Evolutionary conservation across 306 rosid species (phyloP).

Genomic region (Potentilla sterilis): DNA sequence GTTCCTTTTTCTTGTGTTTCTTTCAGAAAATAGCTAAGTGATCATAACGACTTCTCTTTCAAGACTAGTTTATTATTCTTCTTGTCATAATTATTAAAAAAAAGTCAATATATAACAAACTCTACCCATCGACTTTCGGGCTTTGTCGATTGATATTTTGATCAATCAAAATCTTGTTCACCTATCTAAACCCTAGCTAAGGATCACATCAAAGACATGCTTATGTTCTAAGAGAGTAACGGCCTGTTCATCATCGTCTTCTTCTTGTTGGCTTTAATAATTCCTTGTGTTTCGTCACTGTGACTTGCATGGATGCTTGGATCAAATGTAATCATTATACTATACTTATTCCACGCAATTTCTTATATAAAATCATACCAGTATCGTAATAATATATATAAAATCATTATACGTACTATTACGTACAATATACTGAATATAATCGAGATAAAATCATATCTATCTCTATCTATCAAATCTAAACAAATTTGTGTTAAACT

Average conservation of each 20-base stretch:
- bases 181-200: constrained; percentile 44
- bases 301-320: background rate
- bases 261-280: background rate
- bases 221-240: constrained; percentile 41
- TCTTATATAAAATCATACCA: no score
- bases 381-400: no score
- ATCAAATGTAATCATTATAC: background rate
- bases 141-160: constrained; percentile 8
- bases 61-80: background rate
- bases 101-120: constrained; percentile 71
- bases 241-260: constrained; percentile 13
- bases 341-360: no score
- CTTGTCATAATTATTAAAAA: constrained; percentile 32
- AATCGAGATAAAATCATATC: no score
- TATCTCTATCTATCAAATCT: no score
- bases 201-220: constrained; percentile 12
- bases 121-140: constrained; percentile 44
- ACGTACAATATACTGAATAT: no score
- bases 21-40: background rate
- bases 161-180: constrained; percentile 40
- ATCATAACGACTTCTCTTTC: constrained; percentile 19
- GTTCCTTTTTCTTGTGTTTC: background rate
- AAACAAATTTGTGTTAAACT: no score
- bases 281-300: background rate
- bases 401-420: no score